Conservation (phyloP, 2,329 filamentous ascomycete genomes). For the Penicillium sp. region DNA sequence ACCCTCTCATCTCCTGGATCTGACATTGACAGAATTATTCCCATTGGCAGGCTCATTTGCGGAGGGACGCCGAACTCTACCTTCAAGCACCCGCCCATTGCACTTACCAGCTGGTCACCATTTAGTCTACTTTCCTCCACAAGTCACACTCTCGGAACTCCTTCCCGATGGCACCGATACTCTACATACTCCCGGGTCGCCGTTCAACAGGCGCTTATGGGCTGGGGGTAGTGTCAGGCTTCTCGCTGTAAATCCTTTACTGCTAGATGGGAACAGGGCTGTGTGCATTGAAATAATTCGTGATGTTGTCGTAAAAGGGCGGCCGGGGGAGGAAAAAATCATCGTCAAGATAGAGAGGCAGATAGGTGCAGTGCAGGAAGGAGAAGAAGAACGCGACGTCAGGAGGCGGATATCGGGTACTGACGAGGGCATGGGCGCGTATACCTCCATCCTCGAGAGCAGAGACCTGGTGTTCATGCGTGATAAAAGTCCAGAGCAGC, state of each 20-base stretch:
- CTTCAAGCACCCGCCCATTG: slow-evolving; percentile 36
- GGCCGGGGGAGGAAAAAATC: slow-evolving; percentile 59
- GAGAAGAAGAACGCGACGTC: slow-evolving; percentile 40
- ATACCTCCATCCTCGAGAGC: slow-evolving; percentile 59
- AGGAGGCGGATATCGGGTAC: slow-evolving; percentile 50
- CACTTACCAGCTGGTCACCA: slow-evolving; percentile 66
- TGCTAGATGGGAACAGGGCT: slow-evolving; percentile 43
- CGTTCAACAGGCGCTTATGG: slow-evolving; percentile 84
- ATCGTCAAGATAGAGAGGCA: slow-evolving; percentile 65
- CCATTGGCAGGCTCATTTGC: slow-evolving; percentile 35
- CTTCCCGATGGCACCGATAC: slow-evolving; percentile 84
- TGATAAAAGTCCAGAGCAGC: slow-evolving; percentile 47
- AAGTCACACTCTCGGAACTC: slow-evolving; percentile 64
- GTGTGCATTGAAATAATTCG: slow-evolving; percentile 54
- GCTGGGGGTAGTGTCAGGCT: slow-evolving; percentile 76
- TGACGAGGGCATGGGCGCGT: slow-evolving; percentile 47
- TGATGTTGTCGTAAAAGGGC: slow-evolving; percentile 57
- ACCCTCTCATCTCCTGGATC: slow-evolving; percentile 67
- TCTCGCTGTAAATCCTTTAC: slow-evolving; percentile 32
- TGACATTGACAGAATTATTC: slow-evolving; percentile 64
- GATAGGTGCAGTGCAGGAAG: slow-evolving; percentile 48
- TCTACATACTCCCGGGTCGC: slow-evolving; percentile 73
- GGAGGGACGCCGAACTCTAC: slow-evolving; percentile 37
- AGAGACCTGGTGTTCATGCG: slow-evolving; percentile 69
- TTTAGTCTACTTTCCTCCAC: slow-evolving; percentile 83